Evolutionary conservation across 257 asterid genomes (phyloP), one percentile per base, ranked within the genome.

Genomic region (Schizonepeta tenuifolia): DNA sequence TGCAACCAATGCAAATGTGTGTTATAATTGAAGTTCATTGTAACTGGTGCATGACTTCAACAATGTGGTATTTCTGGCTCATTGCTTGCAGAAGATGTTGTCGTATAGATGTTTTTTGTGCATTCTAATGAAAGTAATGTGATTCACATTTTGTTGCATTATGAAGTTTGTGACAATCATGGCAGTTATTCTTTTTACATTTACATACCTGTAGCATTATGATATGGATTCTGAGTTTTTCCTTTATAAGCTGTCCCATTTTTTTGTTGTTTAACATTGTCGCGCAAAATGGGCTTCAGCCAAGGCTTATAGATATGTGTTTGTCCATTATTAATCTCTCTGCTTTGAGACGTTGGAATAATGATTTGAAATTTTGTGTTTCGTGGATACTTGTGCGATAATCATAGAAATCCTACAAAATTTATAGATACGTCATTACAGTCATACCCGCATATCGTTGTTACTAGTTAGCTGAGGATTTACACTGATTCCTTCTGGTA

Each of bases 121-220:
- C 13, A 21, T 67, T 2, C 4, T 2, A 13, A 46, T 43, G 62
- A 20, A 17, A 8, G 50, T 46, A 35, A 33, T 73, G 51, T 41
- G 51, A 53, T 51, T 15, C 35, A 3, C 9, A 22, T 12, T 50
- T 43, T 62, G 14, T 44, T 11, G 8, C 46, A 18, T 69, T 41
- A 24, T 74, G 70, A 61, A 79, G 73, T 18, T 46, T 21, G 10
- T 33, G 63, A 15, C 13, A 7, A 54, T 11, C 56, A 50, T 69
- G 36, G 11, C 64, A 7, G 31, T 43, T 11, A 51, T 12, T 18
- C 26, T 43, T 15, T 61, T 12, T 26, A n/a, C n/a, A n/a, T 33
- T 10, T 13, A 51, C 66, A 40, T 8, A 14, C 6, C 56, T 7
- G 20, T 43, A 12, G 44, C 65, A 36, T 50, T 55, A 18, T 24